These are phyloP conservation scores for Mucuna pruriens DNA, from an alignment of 306 rosid species.

Conservation along the genomic window DNA sequence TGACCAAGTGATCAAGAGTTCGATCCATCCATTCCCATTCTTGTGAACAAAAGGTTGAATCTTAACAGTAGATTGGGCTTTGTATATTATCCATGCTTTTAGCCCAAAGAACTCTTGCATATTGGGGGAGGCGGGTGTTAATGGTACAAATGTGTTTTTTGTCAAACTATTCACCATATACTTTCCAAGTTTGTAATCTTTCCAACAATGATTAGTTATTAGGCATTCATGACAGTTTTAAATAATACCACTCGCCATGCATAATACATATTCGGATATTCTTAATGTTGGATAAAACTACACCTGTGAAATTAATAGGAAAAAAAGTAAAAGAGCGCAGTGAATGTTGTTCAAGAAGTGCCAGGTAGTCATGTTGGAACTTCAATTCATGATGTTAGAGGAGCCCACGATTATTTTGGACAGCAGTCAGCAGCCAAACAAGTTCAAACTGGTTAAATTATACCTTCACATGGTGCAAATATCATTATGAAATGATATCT, in stretches of 20 bases:
- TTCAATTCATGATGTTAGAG: slow-evolving; percentile 6
- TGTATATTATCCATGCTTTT: not conserved
- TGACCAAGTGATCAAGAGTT: slow-evolving; percentile 16
- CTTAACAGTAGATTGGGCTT: not conserved
- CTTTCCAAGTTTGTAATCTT: slow-evolving; percentile 19
- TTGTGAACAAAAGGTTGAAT: not conserved
- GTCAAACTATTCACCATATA: not conserved
- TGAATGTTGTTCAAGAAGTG: slow-evolving; percentile 11
- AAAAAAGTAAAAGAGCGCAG: not conserved
- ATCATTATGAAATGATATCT: slow-evolving; percentile 1
- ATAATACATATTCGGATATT: not conserved
- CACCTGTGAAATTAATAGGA: not conserved
- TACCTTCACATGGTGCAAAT: not conserved
- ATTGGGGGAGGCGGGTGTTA: not conserved
- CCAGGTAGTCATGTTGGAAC: not conserved
- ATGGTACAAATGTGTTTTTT: not conserved
- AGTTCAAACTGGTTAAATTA: slow-evolving; percentile 5
- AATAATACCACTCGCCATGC: not conserved
- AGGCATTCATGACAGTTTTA: not conserved
- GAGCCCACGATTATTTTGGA: slow-evolving; percentile 5
- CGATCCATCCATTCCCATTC: slow-evolving; percentile 14
- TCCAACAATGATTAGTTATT: not conserved
- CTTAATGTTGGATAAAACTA: slow-evolving; percentile 8
- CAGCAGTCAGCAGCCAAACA: not conserved
- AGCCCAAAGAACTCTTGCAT: not conserved